These are phyloP conservation scores for Blastomyces parvus DNA, from an alignment of 2,329 filamentous ascomycete genomes.

Conservation along the genomic window DNA sequence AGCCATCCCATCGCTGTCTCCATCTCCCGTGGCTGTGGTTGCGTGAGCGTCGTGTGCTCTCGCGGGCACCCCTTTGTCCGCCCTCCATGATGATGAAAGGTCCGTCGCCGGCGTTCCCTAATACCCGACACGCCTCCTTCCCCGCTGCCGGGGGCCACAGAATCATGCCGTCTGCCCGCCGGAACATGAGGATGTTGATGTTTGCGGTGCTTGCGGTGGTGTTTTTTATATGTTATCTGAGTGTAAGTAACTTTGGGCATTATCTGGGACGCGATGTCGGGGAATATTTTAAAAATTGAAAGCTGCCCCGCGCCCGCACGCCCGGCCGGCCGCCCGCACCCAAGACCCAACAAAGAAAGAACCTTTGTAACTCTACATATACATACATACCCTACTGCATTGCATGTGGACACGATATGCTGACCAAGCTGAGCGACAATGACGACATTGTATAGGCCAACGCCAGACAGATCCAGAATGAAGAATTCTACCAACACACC, in stretches of 20 bases:
- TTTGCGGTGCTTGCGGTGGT: constrained; percentile 56
- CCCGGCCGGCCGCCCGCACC: not conserved
- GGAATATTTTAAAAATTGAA: not conserved
- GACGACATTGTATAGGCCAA: constrained; percentile 27
- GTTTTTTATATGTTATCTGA: constrained; percentile 63
- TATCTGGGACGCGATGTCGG: not conserved
- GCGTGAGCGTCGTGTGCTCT: constrained; percentile 1
- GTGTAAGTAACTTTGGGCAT: constrained; percentile 42
- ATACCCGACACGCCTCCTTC: not conserved
- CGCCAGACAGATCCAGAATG: constrained; percentile 32
- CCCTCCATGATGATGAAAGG: not conserved
- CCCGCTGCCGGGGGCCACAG: not conserved
- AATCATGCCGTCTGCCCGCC: constrained; percentile 59
- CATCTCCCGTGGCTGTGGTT: not conserved
- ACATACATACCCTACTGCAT: too few species aligned
- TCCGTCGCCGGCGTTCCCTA: not conserved
- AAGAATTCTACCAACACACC: constrained; percentile 48
- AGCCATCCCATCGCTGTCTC: not conserved
- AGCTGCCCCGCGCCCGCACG: too few species aligned
- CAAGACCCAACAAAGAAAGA: too few species aligned
- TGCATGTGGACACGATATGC: constrained; percentile 3
- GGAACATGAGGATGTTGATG: constrained; percentile 53
- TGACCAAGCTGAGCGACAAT: not conserved
- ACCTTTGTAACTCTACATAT: too few species aligned
- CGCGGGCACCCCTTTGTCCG: not conserved